Evolutionary conservation across 306 rosid species (phyloP).

Genomic region (Echinosophora koreensis): DNA sequence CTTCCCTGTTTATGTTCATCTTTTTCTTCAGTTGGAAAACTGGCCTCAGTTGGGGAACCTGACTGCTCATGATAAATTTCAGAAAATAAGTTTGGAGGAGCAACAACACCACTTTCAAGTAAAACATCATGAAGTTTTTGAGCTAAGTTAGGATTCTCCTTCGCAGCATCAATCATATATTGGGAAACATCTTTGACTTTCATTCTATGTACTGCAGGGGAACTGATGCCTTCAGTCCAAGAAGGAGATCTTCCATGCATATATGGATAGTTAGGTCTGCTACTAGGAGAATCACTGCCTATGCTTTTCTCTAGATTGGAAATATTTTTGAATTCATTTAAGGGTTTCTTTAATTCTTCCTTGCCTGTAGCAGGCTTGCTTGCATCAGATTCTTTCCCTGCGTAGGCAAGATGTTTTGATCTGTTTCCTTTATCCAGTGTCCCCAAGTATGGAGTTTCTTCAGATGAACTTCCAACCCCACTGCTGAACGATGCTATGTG

Average conservation of each 20-base stretch:
- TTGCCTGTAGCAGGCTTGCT: constrained; percentile 44
- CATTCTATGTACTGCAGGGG: constrained; percentile 89
- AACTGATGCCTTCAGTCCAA: constrained; percentile 98
- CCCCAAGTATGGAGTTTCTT: constrained; percentile 68
- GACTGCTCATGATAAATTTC: constrained; percentile 75
- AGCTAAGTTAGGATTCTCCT: constrained; percentile 91
- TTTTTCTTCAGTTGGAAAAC: constrained; percentile 54
- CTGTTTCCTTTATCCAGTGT: constrained; percentile 61
- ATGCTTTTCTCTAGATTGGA: constrained; percentile 57
- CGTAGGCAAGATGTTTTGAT: constrained; percentile 53
- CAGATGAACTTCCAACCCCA: constrained; percentile 84
- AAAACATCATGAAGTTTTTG: constrained; percentile 95
- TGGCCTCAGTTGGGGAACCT: constrained; percentile 58
- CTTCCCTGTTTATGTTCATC: constrained; percentile 54
- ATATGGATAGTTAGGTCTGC: constrained; percentile 67
- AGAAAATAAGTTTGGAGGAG: constrained; percentile 90
- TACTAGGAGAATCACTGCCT: constrained; percentile 56
- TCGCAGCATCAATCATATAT: constrained; percentile 98
- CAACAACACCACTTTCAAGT: constrained; percentile 95
- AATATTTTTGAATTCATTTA: constrained; percentile 45
- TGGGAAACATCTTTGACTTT: constrained; percentile 95
- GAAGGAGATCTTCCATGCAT: constrained; percentile 89
- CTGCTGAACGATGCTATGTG: constrained; percentile 78
- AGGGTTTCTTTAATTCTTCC: constrained; percentile 59
- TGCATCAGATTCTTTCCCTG: constrained; percentile 65